These are phyloP conservation scores for Pythium volutum DNA, from an alignment of 352 stramenopile species.

Conservation along the genomic window DNA sequence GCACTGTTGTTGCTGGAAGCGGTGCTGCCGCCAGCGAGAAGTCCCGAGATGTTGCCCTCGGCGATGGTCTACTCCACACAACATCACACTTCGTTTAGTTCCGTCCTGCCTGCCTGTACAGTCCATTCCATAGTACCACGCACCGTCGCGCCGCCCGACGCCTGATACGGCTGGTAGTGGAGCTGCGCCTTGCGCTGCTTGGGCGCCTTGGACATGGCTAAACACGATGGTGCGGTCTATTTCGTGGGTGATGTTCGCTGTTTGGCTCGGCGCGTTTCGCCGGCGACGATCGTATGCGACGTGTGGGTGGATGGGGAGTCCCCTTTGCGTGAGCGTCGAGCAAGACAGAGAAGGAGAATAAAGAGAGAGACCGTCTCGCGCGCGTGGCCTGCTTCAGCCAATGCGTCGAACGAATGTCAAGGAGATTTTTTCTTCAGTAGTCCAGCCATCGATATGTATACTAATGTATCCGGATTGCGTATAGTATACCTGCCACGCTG, in stretches of 20 bases:
- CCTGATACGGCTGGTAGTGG: slow-evolving; percentile 83
- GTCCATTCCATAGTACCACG: neutral
- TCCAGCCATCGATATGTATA: slow-evolving; percentile 8
- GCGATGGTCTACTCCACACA: slow-evolving; percentile 4
- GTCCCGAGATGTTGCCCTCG: slow-evolving; percentile 3
- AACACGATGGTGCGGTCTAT: neutral
- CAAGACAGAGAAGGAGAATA: neutral
- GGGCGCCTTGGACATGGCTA: slow-evolving; percentile 73
- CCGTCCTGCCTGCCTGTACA: neutral
- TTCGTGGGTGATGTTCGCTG: no score
- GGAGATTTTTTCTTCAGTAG: slow-evolving; percentile 20
- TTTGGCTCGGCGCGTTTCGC: no score
- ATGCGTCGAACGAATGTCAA: neutral
- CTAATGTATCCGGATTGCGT: slow-evolving; percentile 14
- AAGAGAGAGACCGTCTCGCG: neutral
- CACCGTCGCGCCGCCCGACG: slow-evolving; percentile 3
- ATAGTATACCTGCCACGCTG: slow-evolving; percentile 18
- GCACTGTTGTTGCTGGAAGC: neutral
- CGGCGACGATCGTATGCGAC: neutral
- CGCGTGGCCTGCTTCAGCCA: neutral
- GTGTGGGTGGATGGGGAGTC: neutral
- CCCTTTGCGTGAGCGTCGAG: neutral
- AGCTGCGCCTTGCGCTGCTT: slow-evolving; percentile 72
- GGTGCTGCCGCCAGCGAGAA: neutral
- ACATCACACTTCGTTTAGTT: neutral